Percentiles rank a stretch among this genome's conserved stretches.
Conservation (phyloP, 768 basidiomycete genomes). For the Filobasidium wieringae region DNA sequence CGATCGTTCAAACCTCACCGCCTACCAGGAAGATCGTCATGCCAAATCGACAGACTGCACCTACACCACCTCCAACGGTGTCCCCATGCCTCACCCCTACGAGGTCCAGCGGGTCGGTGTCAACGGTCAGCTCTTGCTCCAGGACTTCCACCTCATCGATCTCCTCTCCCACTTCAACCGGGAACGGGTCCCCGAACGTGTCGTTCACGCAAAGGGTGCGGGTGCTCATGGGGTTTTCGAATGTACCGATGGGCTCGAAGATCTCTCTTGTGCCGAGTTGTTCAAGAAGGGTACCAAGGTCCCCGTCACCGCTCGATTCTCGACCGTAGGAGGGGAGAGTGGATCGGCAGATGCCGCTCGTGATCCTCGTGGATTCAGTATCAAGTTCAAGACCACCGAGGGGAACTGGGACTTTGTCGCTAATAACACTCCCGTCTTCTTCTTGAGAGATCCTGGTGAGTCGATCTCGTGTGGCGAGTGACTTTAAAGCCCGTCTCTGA, state of each 20-base stretch:
- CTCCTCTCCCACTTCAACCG: slow-evolving; percentile 61
- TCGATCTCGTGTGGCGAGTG: not conserved
- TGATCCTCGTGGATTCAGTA: slow-evolving; percentile 42
- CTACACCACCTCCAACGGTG: slow-evolving; percentile 81
- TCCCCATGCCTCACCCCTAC: slow-evolving; percentile 54
- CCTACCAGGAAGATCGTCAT: slow-evolving; percentile 24
- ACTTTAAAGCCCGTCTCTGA: slow-evolving; percentile 16
- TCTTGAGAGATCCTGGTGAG: slow-evolving; percentile 17
- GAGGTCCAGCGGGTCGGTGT: slow-evolving; percentile 61
- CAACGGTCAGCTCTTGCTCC: slow-evolving; percentile 73
- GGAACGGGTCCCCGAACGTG: slow-evolving; percentile 41
- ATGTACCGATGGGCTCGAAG: slow-evolving; percentile 39
- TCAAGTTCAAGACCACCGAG: slow-evolving; percentile 43
- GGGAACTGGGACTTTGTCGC: slow-evolving; percentile 43
- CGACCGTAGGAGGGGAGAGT: slow-evolving; percentile 44
- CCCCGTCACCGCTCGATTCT: slow-evolving; percentile 36
- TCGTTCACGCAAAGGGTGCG: slow-evolving; percentile 41
- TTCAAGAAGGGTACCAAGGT: slow-evolving; percentile 39
- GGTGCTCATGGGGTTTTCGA: slow-evolving; percentile 43
- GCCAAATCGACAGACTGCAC: slow-evolving; percentile 29
- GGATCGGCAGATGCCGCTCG: slow-evolving; percentile 42
- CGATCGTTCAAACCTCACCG: not conserved
- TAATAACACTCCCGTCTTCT: slow-evolving; percentile 34
- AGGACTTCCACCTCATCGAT: slow-evolving; percentile 63
- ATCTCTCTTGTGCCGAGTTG: slow-evolving; percentile 40